Percentiles rank a stretch among this genome's conserved stretches.
Evolutionary conservation across 164 flowering plant genomes (phyloP).

Genomic region (Annona cherimola): DNA sequence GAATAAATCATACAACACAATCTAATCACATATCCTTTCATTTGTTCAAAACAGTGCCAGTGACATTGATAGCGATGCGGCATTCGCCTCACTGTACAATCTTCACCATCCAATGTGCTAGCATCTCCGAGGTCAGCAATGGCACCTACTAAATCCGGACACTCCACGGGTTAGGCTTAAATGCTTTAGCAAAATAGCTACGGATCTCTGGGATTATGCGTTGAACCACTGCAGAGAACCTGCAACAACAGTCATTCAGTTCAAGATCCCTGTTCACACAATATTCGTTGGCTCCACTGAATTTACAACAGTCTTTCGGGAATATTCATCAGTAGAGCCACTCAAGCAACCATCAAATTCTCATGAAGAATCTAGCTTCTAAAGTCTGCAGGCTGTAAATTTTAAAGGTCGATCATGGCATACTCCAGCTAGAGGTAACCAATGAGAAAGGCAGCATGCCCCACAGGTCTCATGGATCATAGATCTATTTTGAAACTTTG

Average conservation of each 20-base stretch:
- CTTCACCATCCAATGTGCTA: slow-evolving; percentile 13
- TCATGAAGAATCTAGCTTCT: background rate
- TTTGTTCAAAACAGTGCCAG: slow-evolving; percentile 3
- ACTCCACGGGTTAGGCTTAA: slow-evolving; percentile 44
- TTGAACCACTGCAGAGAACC: slow-evolving; percentile 63
- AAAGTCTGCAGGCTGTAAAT: background rate
- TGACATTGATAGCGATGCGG: background rate
- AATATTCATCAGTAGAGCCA: background rate
- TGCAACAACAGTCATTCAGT: slow-evolving; percentile 20
- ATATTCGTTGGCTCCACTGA: too few relatives aligned
- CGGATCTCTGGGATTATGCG: slow-evolving; percentile 80
- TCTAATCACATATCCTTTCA: background rate
- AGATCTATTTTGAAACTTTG: background rate
- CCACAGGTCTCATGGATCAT: background rate
- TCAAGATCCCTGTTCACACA: background rate
- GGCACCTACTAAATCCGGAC: slow-evolving; percentile 27
- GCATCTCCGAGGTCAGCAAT: slow-evolving; percentile 27
- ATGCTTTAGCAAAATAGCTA: slow-evolving; percentile 56
- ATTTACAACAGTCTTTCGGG: too few relatives aligned
- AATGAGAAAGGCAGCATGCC: background rate
- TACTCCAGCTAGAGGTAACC: background rate
- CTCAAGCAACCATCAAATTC: background rate
- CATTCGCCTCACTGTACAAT: slow-evolving; percentile 15
- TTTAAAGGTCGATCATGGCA: background rate
- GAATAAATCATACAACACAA: background rate